Evolutionary conservation across 108 stramenopile genomes (phyloP), one percentile per base, ranked within the genome.

Genomic region (Nitzschia sp.): DNA sequence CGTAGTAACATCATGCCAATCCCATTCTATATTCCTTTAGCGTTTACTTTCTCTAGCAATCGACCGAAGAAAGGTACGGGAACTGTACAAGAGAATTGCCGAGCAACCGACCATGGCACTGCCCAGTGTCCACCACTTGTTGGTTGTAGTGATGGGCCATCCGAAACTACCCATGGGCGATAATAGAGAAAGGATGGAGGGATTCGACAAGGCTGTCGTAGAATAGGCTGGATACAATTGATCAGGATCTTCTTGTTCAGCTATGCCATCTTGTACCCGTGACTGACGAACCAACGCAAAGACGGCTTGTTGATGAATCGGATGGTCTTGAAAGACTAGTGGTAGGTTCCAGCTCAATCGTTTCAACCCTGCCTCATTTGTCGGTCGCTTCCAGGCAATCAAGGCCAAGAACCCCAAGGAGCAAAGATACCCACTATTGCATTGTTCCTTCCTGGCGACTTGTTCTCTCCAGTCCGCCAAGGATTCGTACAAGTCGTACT

Each of bases 331-430:
- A 2, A 76, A 51, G 29, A 70, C 26, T 10, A 25, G n/a, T 17
- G 75, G 63, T 10, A 70, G 44, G 26, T 50, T 21, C 24, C 24
- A 69, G 15, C 39, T 54, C 17, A 76, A 37, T 41, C 34, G 62
- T 40, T 34, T 39, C 57, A 76, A 21, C 6, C 63, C 68, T 10
- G 17, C 15, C 15, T 53, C 51, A 10, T 29, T 65, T 10, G 58
- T 70, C 10, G 90, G 90, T 21, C 78, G 61, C 51, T 82, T 72
- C 41, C 61, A 65, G 19, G 86, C 85, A 53, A 87, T 69, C 61
- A 51, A 48, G 7, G 82, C 80, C 62, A 93, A 66, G 40, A 87
- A 77, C 46, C 87, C 88, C 39, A 88, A 38, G 0, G 85, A 66
- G 57, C 88, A 90, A 14, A 91, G 57, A 42, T 80, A 79, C 2